Evolutionary conservation across 768 basidiomycete species (phyloP), one percentile per base, ranked within the genome.

Genomic region (Suillus lakei): DNA sequence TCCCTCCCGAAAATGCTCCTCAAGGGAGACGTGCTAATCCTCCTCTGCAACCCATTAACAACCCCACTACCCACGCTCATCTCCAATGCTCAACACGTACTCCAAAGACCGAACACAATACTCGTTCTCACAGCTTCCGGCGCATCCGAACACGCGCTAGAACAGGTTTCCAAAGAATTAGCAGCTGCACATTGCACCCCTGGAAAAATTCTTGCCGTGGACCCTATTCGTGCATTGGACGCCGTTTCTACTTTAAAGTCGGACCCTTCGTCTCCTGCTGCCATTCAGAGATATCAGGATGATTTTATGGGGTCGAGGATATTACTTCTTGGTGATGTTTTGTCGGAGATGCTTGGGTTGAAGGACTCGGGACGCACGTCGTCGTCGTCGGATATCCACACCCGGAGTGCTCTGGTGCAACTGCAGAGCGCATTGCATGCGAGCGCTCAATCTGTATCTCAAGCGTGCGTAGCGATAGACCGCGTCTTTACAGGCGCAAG

Each of bases 261-360:
- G 10, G 76, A 85, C 50, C 79, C 84, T 1, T 75, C 74, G 5
- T 86, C 86, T 1, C 67, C 85, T 16, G 69, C 79, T 3, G 82
- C 85, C 38, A 81, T 93, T 16, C 88, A 91, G 66, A 80, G 78
- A 64, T 93, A 87, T 74, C 90, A 91, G 70, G 83, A 86, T 66
- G 83, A 87, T 10, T 87, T 85, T 64, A 71, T 85, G 28, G 84
- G 79, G 8, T 93, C 91, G 23, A 79, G 82, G n/a, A 74, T 92
- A 32, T 84, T 88, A 9, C 71, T 77, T 28, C 67, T 91, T 39
- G 80, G 82, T 4, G 64, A 76, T 5, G 70, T 81, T 3, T 74
- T 91, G 43, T 59, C 72, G 28, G 69, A 66, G 48, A 21, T 73
- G 5, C 51, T 77, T 38, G 10, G 60, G 38, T 60, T 63, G 1